phyloP scores from a whole-genome alignment of 116 monocot species.

The Dioscorea cayenensis region DNA sequence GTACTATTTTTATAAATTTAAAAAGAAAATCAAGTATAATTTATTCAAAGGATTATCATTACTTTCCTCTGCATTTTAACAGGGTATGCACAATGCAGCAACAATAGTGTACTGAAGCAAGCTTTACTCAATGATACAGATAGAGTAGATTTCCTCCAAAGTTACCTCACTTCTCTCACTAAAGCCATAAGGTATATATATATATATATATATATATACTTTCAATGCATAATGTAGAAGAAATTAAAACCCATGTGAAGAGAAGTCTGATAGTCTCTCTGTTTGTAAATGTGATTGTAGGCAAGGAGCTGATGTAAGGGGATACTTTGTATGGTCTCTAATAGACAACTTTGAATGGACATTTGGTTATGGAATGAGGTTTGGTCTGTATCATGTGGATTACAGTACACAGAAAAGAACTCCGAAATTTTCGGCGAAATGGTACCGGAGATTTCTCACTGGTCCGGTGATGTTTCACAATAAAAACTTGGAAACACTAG shows the following conservation, averaged over 20 bases:
- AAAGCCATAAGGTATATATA: slow-evolving; percentile 34
- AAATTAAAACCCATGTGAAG: not conserved
- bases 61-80: not conserved
- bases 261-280: not conserved
- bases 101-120: not conserved
- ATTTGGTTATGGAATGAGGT: slow-evolving; percentile 33
- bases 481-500: not conserved
- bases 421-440: slow-evolving; percentile 39
- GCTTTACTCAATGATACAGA: slow-evolving; percentile 35
- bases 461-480: slow-evolving; percentile 1
- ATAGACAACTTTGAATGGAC: slow-evolving; percentile 62
- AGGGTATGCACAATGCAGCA: slow-evolving; percentile 40
- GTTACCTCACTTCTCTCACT: slow-evolving; percentile 34
- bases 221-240: not conserved
- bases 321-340: slow-evolving; percentile 55
- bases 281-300: slow-evolving; percentile 11
- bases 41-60: too few relatives aligned
- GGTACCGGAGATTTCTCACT: slow-evolving; percentile 41
- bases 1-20: not conserved
- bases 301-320: slow-evolving; percentile 50
- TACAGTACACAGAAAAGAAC: slow-evolving; percentile 38
- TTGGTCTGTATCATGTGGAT: slow-evolving; percentile 44
- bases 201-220: not conserved
- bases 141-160: slow-evolving; percentile 30
- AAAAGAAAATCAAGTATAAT: too few relatives aligned